Percentiles rank a stretch among this genome's conserved stretches.
Evolutionary conservation across 2,329 filamentous ascomycete species (phyloP).

Genomic region (Cordyceps militaris): DNA sequence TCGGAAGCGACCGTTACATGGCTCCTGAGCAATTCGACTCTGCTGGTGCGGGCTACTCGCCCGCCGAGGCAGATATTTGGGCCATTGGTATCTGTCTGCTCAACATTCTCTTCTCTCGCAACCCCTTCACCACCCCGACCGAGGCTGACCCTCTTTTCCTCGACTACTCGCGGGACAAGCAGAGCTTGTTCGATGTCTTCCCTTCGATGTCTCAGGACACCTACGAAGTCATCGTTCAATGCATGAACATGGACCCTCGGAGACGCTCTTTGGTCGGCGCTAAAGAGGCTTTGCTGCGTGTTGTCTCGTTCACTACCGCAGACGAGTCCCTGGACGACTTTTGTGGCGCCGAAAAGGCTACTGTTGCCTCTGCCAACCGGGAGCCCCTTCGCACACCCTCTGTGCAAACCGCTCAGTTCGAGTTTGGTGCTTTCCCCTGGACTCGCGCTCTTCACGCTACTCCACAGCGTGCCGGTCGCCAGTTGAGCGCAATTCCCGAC

Average conservation of each 20-base stretch:
- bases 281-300: conserved; percentile 69
- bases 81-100: conserved; percentile 93
- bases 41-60: conserved; percentile 78
- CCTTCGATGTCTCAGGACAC: conserved; percentile 98
- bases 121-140: conserved; percentile 87
- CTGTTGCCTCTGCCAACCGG: conserved; percentile 78
- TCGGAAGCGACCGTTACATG: conserved; percentile 98
- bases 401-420: conserved; percentile 77
- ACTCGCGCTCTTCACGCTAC: conserved; percentile 78
- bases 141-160: conserved; percentile 87
- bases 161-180: conserved; percentile 88
- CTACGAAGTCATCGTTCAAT: conserved; percentile 85
- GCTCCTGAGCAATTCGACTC: conserved; percentile 97
- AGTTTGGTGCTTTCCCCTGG: conserved; percentile 87
- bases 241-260: conserved; percentile 82
- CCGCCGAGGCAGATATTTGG: conserved; percentile 92
- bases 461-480: conserved; percentile 63
- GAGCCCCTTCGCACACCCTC: conserved; percentile 95
- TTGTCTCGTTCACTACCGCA: conserved; percentile 86
- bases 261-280: conserved; percentile 77
- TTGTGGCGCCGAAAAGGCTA: conserved; percentile 72
- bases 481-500: conserved; percentile 80
- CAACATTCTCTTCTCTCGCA: conserved; percentile 93
- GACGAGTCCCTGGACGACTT: conserved; percentile 92
- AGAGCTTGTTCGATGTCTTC: conserved; percentile 96